Conservation (phyloP, 192 early-diverging fungal genomes). For the Gaertneriomyces semiglobifer region DNA sequence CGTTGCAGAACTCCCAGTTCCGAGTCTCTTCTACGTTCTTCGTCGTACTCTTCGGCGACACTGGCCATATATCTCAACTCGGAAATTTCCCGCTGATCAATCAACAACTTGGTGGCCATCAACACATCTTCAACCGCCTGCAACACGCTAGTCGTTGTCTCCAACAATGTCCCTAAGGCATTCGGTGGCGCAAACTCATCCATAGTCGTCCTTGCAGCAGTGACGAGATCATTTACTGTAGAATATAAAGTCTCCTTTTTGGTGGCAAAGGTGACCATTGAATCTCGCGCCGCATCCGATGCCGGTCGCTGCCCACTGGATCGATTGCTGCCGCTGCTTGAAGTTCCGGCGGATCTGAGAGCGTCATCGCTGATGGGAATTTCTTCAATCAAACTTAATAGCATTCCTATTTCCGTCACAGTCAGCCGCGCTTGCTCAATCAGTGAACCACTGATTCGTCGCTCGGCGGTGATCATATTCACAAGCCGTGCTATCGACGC, state of each 20-base stretch:
- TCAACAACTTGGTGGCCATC: conserved; percentile 47
- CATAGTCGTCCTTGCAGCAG: conserved; percentile 51
- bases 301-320: neutral
- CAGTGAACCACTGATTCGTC: conserved; percentile 29
- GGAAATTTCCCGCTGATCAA: conserved; percentile 48
- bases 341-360: conserved; percentile 19
- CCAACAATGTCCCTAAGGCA: conserved; percentile 49
- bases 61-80: conserved; percentile 36
- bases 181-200: conserved; percentile 58
- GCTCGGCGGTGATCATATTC: conserved; percentile 35
- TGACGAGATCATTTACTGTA: conserved; percentile 48
- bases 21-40: conserved; percentile 24
- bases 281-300: neutral
- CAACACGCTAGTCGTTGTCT: conserved; percentile 48
- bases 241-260: conserved; percentile 44
- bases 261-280: conserved; percentile 32
- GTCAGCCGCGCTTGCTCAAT: conserved; percentile 42
- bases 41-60: conserved; percentile 34
- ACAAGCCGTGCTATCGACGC: conserved; percentile 32
- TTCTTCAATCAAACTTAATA: conserved; percentile 51
- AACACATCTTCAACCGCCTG: conserved; percentile 53
- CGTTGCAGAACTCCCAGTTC: conserved; percentile 38
- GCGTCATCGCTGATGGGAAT: conserved; percentile 15
- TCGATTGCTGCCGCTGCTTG: conserved; percentile 10
- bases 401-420: conserved; percentile 48